Base-by-base conservation (phyloP, 495 filamentous ascomycete genomes). In the Hypoxylon subgilvum region DNA sequence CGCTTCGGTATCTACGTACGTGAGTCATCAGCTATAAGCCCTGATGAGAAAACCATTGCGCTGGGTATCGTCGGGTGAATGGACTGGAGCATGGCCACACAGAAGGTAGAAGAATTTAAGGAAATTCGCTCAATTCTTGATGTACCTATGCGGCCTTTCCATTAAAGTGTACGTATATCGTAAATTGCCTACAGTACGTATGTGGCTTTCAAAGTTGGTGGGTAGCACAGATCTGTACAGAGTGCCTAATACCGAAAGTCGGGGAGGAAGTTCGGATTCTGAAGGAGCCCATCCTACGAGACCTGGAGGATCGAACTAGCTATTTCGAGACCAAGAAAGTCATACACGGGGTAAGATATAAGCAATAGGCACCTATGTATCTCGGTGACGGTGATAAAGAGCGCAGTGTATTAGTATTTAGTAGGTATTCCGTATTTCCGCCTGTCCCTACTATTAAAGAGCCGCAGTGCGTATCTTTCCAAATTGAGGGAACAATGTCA, bases 401-500 rank as follows among this genome's bases (percentile, higher is more conserved):
- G 38, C 25, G 30, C 17, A 38, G n/a, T 35, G 49, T 48, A 42
- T 40, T 53, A 50, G 52, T 49, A 45, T 4, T 27, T 4, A 63
- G 54, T 9, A 35, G 31, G 22, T 32, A 36, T 28, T 54, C 23
- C 21, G n/a, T 50, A n/a, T 1, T 41, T 34, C 27, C 13, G 36
- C 10, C 13, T 19, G 32, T 38, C 25, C 42, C 53, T 41, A 8
- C 21, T 49, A 63, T 38, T 23, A 36, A 57, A 63, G 53, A 63
- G 60, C 60, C 60, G 42, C 60, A 63, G 16, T 50, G 49, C 23
- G 19, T 50, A 63, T 63, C 53, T 48, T 63, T 47, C 36, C 50
- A 31, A 30, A 36, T 49, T 27, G 17, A 47, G 43, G 35, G 39
- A 21, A 39, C 36, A 61, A 55, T 57, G 52, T 57, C 28, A 66